Evolutionary conservation across 805 yeast species (phyloP), one percentile per base, ranked within the genome.

Genomic region (Candida adriatica): DNA sequence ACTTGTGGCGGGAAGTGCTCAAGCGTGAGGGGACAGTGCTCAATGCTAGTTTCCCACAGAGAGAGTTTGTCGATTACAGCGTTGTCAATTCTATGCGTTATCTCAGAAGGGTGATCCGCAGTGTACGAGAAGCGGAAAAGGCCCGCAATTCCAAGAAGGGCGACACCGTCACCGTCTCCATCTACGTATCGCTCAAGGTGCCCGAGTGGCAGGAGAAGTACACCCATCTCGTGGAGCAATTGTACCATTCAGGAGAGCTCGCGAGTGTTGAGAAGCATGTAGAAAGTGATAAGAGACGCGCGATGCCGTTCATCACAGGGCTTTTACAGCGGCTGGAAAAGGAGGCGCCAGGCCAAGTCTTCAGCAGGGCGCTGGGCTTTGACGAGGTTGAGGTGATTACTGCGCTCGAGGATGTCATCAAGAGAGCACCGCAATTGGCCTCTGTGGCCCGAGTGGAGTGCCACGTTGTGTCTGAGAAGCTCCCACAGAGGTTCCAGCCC

Each of bases 251-350:
- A 21, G 76, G 73, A 17, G 59, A 70, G 19, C 65, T 83, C 48
- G 65, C 75, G 41, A 87, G 82, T 54, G 77, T 68, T 61, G 70
- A 68, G 48, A 69, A 73, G 42, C 71, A 63, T 51, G 75, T 82
- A 38, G 83, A 83, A 42, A 77, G 74, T 55, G 97, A 92, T 51
- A 83, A 88, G 82, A 87, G 87, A 71, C 79, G 92, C 46, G 96
- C 95, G 37, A 92, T 92, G 98, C 97, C 97, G 36, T 90, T 87
- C 58, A 87, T 92, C 38, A 78, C 88, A 40, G 65, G 75, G 44
- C 66, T 92, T 57, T 85, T 90, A 59, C 84, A 79, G 55, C 76
- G 95, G 62, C 68, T 92, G 43, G 62, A 68, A 18, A 60, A 58
- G 27, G 94, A 83, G 51, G 59, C 78, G 18, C 77, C 95, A 9